phyloP scores from a whole-genome alignment of 2,329 filamentous ascomycete genomes.

The Fusarium nurragi region DNA sequence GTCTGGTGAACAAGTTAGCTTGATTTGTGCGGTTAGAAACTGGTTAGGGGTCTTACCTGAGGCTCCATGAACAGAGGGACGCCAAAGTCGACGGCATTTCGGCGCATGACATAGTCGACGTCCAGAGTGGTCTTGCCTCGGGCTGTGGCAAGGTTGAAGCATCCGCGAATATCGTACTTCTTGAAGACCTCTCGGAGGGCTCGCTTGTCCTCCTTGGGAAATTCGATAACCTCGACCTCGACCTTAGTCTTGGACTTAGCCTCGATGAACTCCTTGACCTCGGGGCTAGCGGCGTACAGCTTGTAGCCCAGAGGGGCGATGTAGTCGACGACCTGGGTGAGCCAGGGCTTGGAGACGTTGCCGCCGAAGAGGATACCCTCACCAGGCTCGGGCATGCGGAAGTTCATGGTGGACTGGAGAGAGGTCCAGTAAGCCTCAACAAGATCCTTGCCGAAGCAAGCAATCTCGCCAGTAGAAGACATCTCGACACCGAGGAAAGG shows the following conservation, averaged over 20 bases:
- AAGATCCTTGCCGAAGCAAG: slow-evolving; percentile 96
- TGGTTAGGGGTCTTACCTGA: slow-evolving; percentile 70
- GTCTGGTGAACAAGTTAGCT: slow-evolving; percentile 68
- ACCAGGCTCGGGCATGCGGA: slow-evolving; percentile 92
- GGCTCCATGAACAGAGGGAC: slow-evolving; percentile 99
- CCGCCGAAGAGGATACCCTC: slow-evolving; percentile 96
- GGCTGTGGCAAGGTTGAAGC: slow-evolving; percentile 91
- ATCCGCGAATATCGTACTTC: slow-evolving; percentile 95
- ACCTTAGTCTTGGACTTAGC: slow-evolving; percentile 71
- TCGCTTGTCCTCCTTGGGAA: slow-evolving; percentile 96
- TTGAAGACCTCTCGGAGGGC: slow-evolving; percentile 93
- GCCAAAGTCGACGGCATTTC: slow-evolving; percentile 98
- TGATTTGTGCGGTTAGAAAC: slow-evolving; percentile 4
- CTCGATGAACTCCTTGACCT: slow-evolving; percentile 87
- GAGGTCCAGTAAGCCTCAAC: slow-evolving; percentile 98
- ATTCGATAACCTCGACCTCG: slow-evolving; percentile 89
- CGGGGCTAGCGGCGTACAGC: slow-evolving; percentile 83
- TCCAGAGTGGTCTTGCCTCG: slow-evolving; percentile 86
- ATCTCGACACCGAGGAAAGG: slow-evolving; percentile 99
- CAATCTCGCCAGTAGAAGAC: slow-evolving; percentile 96
- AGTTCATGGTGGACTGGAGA: slow-evolving; percentile 98
- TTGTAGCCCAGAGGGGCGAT: slow-evolving; percentile 92
- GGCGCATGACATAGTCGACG: slow-evolving; percentile 97
- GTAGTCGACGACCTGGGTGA: slow-evolving; percentile 85
- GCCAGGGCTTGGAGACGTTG: slow-evolving; percentile 74